phyloP scores from a whole-genome alignment of 2,329 filamentous ascomycete species.

The Leptosphaerulina australis region DNA sequence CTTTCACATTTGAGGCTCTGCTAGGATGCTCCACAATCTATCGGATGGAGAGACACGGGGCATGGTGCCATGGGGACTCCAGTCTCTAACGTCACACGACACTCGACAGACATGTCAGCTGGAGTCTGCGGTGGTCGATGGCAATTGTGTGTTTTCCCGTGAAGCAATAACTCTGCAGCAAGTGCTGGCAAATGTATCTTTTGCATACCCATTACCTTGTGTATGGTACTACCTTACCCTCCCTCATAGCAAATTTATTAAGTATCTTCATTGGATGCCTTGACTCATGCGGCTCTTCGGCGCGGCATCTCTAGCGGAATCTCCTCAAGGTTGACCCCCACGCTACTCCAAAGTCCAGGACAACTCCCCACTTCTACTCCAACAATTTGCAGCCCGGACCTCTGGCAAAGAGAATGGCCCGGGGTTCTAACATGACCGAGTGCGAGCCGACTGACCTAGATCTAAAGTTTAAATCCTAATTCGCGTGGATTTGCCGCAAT shows the following conservation, averaged over 20 bases:
- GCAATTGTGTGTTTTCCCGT: too few species aligned
- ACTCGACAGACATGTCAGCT: not conserved
- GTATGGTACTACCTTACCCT: not conserved
- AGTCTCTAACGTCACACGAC: constrained; percentile 7
- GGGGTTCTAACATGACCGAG: not conserved
- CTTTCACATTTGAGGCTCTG: constrained; percentile 17
- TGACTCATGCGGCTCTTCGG: constrained; percentile 13
- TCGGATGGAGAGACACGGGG: constrained; percentile 10
- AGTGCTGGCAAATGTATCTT: too few species aligned
- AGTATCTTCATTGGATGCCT: constrained; percentile 4
- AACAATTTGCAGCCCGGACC: constrained; percentile 5
- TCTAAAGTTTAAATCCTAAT: not conserved
- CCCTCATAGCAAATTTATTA: constrained; percentile 1
- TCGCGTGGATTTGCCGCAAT: not conserved
- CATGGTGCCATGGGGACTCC: constrained; percentile 14
- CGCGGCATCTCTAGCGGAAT: constrained; percentile 4
- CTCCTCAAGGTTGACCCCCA: constrained; percentile 8
- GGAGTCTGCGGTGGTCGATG: not conserved
- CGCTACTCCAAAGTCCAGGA: constrained; percentile 7
- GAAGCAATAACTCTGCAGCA: too few species aligned
- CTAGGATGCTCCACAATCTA: constrained; percentile 11
- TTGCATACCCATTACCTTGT: not conserved
- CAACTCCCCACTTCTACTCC: constrained; percentile 11
- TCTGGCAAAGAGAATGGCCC: constrained; percentile 11
- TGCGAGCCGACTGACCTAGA: not conserved